These are phyloP conservation scores for Venturiaceae sp. DNA, from an alignment of 2,329 filamentous ascomycete species.

Conservation along the genomic window DNA sequence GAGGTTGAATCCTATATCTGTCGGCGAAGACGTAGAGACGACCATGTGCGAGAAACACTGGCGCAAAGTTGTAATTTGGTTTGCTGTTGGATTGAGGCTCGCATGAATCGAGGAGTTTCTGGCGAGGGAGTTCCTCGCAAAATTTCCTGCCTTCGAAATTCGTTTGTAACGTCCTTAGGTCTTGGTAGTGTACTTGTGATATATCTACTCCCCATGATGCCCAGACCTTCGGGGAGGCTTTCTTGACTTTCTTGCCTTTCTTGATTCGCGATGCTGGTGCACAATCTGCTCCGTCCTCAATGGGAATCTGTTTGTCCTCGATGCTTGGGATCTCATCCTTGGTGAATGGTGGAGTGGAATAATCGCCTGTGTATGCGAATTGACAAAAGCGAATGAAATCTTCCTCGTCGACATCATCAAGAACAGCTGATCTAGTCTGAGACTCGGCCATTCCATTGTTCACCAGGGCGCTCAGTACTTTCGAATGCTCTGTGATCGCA, in stretches of 20 bases:
- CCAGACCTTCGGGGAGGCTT: neutral
- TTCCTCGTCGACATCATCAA: constrained; percentile 1
- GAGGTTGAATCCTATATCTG: constrained; percentile 3
- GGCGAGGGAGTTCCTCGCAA: neutral
- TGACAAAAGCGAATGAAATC: constrained; percentile 7
- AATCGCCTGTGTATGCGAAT: constrained; percentile 6
- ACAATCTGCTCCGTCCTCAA: neutral
- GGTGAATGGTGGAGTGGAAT: neutral
- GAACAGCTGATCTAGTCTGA: neutral
- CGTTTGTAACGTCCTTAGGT: neutral
- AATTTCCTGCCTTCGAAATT: neutral
- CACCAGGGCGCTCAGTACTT: neutral
- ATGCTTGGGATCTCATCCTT: neutral
- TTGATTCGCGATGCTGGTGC: no score
- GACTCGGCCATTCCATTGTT: neutral
- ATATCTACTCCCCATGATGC: neutral
- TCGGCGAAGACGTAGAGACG: constrained; percentile 3
- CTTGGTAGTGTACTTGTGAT: no score
- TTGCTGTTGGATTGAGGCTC: neutral
- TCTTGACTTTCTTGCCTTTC: neutral
- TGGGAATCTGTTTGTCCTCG: neutral
- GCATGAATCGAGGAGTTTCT: neutral
- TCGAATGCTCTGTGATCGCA: neutral
- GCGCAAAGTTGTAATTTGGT: neutral
- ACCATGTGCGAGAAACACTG: constrained; percentile 1